Conservation (phyloP, 306 rosid species). For the Mimosa pudica region DNA sequence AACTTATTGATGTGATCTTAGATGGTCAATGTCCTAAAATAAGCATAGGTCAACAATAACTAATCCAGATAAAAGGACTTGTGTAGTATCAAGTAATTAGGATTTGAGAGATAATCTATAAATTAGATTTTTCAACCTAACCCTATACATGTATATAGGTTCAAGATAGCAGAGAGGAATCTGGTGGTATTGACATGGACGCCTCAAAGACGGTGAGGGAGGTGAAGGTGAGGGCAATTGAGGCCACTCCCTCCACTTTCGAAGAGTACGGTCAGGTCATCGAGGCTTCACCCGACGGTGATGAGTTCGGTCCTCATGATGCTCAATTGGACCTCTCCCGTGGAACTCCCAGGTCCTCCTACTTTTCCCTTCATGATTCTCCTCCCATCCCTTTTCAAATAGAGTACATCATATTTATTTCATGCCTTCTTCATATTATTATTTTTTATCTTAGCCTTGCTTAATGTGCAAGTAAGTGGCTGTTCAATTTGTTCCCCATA, state of each 20-base stretch:
- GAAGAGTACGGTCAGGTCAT: conserved; percentile 72
- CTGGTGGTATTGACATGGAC: conserved; percentile 23
- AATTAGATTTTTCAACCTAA: too few relatives aligned
- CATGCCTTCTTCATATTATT: not conserved
- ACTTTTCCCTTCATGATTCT: not conserved
- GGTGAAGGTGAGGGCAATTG: conserved; percentile 57
- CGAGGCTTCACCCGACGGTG: conserved; percentile 58
- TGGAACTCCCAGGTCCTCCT: conserved; percentile 73
- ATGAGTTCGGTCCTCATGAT: conserved; percentile 62
- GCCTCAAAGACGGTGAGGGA: conserved; percentile 10
- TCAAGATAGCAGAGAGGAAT: too few relatives aligned
- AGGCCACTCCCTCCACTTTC: conserved; percentile 67
- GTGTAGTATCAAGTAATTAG: too few relatives aligned
- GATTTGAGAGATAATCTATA: too few relatives aligned
- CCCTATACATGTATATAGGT: too few relatives aligned
- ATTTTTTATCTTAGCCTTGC: too few relatives aligned
- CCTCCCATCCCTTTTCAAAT: not conserved
- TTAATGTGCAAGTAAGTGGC: not conserved
- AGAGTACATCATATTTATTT: not conserved
- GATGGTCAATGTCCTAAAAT: too few relatives aligned
- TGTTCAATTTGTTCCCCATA: too few relatives aligned
- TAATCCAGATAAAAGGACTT: too few relatives aligned
- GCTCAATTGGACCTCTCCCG: conserved; percentile 77
- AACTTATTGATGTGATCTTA: too few relatives aligned
- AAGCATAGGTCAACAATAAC: too few relatives aligned